Evolutionary conservation across 73 alveolate genomes (phyloP).

Genomic region (Effrenium voratum): DNA sequence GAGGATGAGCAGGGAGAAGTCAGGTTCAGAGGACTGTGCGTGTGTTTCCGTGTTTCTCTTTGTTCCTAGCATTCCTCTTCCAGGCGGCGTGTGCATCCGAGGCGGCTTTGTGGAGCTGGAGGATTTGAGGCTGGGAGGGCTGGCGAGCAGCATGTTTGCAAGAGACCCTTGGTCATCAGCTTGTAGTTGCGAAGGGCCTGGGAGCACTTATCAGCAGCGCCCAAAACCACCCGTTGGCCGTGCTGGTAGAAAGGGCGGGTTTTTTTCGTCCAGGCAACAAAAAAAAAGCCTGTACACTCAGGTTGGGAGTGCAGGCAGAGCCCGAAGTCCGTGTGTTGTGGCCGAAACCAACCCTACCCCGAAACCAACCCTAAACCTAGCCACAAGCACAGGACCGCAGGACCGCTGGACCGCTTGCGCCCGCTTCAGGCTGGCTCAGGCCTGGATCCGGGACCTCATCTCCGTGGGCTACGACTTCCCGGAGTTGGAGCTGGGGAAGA

Average conservation of each 20-base stretch:
- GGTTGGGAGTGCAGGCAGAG: too few species aligned
- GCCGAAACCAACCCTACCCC: too few species aligned
- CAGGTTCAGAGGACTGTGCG: neutral
- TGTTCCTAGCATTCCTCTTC: neutral
- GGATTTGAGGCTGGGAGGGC: constrained; percentile 19
- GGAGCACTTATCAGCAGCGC: too few species aligned
- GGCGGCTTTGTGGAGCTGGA: constrained; percentile 90
- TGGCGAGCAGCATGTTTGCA: too few species aligned
- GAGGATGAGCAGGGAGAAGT: neutral
- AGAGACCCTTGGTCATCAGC: too few species aligned
- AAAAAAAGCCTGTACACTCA: too few species aligned
- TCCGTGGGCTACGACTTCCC: constrained; percentile 91
- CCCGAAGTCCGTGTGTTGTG: too few species aligned
- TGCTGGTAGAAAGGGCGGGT: too few species aligned
- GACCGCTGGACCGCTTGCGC: neutral
- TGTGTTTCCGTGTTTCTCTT: neutral
- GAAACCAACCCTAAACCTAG: too few species aligned
- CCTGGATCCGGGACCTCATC: constrained; percentile 76
- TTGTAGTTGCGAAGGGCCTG: too few species aligned
- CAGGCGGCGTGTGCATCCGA: neutral
- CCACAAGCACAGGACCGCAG: neutral
- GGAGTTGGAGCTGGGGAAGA: neutral
- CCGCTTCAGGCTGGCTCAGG: constrained; percentile 65
- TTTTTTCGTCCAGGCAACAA: too few species aligned
- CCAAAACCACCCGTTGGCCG: too few species aligned